Percentiles rank a stretch among this genome's conserved stretches.
phyloP scores from a whole-genome alignment of 192 early-diverging fungal species.

The Backusella tarrabulga region DNA sequence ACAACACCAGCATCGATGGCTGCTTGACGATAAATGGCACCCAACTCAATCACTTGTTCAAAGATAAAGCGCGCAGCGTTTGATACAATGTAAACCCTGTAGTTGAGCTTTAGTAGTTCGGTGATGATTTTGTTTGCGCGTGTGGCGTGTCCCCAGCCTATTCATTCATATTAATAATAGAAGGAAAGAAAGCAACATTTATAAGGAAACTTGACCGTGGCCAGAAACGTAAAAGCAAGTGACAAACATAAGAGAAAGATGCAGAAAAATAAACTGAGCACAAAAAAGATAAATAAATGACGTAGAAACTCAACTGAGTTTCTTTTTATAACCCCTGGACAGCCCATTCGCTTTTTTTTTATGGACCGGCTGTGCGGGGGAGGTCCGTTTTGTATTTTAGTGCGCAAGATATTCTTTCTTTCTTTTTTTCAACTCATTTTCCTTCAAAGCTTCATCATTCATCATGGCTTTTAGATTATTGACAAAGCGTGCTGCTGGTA shows the following conservation, averaged over 20 bases:
- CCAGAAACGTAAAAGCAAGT: conserved; percentile 61
- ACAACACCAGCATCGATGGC: conserved; percentile 63
- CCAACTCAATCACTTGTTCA: conserved; percentile 45
- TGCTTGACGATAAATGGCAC: conserved; percentile 52
- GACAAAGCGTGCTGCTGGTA: conserved; percentile 33
- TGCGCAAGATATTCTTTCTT: not conserved
- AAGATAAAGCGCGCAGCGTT: conserved; percentile 59
- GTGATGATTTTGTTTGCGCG: conserved; percentile 54
- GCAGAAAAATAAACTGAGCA: not conserved
- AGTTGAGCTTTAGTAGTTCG: conserved; percentile 41
- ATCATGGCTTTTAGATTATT: conserved; percentile 32
- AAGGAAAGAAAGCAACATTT: not conserved
- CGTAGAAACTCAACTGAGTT: not conserved
- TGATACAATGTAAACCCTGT: conserved; percentile 55
- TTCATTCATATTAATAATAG: not conserved
- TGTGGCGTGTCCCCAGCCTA: conserved; percentile 62
- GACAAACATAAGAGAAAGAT: conserved; percentile 26
- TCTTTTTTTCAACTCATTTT: not conserved
- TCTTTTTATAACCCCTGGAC: not conserved
- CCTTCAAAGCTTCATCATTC: not conserved
- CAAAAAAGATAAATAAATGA: not conserved
- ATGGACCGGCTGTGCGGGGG: not conserved
- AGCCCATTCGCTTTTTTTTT: not conserved
- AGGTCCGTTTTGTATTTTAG: not conserved
- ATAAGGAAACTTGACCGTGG: conserved; percentile 42